Evolutionary conservation across 352 stramenopile genomes (phyloP), one percentile per base, ranked within the genome.

Genomic region (Globisporangium recalcitrans): DNA sequence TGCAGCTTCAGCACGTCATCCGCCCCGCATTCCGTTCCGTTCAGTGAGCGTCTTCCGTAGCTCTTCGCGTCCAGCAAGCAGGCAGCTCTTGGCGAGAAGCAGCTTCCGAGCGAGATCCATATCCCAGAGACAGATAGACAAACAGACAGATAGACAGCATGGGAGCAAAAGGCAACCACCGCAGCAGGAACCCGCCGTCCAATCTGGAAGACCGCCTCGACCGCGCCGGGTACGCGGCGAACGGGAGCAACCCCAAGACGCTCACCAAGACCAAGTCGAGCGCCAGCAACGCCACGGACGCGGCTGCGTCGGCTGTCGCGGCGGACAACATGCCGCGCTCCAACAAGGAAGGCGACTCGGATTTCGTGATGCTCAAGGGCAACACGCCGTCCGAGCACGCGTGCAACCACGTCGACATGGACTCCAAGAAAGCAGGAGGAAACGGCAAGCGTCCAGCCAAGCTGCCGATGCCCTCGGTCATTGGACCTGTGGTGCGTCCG

Each of bases 321-420:
- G 22, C n/a, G 13, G 60, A 66, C 22, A n/a, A 24, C 40, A 66
- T 66, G 60, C 60, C 60, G 27, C 44, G 54, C 52, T 66, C 60
- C 40, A 66, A 66, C 52, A 52, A 44, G 32, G 60, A 66, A 22
- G 42, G 52, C 26, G 60, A 63, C 21, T 55, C 42, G 21, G 52
- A 66, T 21, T 66, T 66, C 19, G 52, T 66, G 13, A 66, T 66
- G 31, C 52, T 66, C 29, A 53, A 55, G 29, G 65, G 52, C 51
- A 63, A 58, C 40, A 76, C 72, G 21, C 67, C 72, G n/a, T 40
- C 65, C 9, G 71, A 78, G 22, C 64, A 69, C 57, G 52, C 32
- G 13, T 67, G 67, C 24, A 21, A 40, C 36, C 65, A 74, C 60
- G 21, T 21, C 4, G 44, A 55, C 22, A 31, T 46, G 54, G 26